These are phyloP conservation scores for Candida sojae DNA, from an alignment of 1,139 yeast genomes.

Conservation along the genomic window DNA sequence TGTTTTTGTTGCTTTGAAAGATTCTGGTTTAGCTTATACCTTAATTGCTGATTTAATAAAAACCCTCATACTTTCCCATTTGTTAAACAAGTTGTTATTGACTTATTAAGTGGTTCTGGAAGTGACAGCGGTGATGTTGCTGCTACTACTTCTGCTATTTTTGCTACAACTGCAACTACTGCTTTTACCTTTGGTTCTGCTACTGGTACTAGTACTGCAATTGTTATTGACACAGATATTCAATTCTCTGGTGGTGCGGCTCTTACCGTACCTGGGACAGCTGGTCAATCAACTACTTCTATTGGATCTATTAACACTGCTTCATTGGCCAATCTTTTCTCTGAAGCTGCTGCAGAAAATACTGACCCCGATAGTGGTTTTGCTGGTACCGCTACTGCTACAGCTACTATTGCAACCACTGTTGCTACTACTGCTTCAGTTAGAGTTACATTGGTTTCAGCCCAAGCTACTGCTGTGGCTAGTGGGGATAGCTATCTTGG, in stretches of 20 bases:
- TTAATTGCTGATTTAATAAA: slow-evolving; percentile 26
- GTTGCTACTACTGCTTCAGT: neutral
- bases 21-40: slow-evolving; percentile 35
- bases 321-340: slow-evolving; percentile 7
- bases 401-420: slow-evolving; percentile 4
- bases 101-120: slow-evolving; percentile 17
- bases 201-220: neutral
- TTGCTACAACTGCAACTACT: slow-evolving; percentile 5
- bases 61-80: slow-evolving; percentile 32
- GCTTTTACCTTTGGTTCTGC: neutral
- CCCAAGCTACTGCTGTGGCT: neutral
- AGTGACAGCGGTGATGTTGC: neutral
- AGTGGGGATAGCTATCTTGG: slow-evolving; percentile 6
- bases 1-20: slow-evolving; percentile 35
- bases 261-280: neutral
- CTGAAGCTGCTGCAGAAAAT: slow-evolving; percentile 7
- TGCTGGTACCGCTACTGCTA: neutral
- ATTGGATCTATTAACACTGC: slow-evolving; percentile 7
- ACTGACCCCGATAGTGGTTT: slow-evolving; percentile 1
- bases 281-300: neutral
- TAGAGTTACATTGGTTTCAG: neutral
- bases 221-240: neutral
- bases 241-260: neutral
- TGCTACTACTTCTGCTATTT: slow-evolving; percentile 6
- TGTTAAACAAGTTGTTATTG: slow-evolving; percentile 23